Percentiles rank a stretch among this genome's conserved stretches.
Evolutionary conservation across 805 yeast genomes (phyloP).

Genomic region (Monosporozyma aerobia): DNA sequence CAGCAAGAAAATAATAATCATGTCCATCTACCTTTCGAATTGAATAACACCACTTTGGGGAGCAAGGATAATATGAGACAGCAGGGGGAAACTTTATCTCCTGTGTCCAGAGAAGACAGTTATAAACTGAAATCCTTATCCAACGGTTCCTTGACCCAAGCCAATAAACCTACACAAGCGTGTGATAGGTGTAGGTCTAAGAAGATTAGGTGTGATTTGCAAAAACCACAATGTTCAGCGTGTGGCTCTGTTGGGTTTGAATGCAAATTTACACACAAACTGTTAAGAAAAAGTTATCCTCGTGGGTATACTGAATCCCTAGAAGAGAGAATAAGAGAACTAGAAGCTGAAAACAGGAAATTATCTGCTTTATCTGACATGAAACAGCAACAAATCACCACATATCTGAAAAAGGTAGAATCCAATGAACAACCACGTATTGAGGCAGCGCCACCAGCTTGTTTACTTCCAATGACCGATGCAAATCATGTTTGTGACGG

Average conservation of each 20-base stretch:
- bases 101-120: not conserved
- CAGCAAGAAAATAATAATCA: no score
- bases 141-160: no score
- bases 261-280: slow-evolving; percentile 78
- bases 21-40: not conserved
- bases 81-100: not conserved
- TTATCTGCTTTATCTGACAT: slow-evolving; percentile 39
- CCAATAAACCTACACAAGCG: not conserved
- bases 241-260: slow-evolving; percentile 81
- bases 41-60: not conserved
- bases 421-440: not conserved
- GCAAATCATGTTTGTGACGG: slow-evolving; percentile 11
- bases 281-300: slow-evolving; percentile 82
- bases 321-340: slow-evolving; percentile 79
- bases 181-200: slow-evolving; percentile 78
- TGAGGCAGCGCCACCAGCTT: not conserved
- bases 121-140: not conserved
- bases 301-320: slow-evolving; percentile 86
- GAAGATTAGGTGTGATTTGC: slow-evolving; percentile 68
- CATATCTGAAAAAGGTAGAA: not conserved
- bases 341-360: slow-evolving; percentile 72
- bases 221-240: slow-evolving; percentile 62
- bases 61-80: not conserved
- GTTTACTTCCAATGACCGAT: not conserved
- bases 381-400: slow-evolving; percentile 19